Base-by-base conservation (phyloP, 2,329 filamentous ascomycete genomes). In the Microcyclosporella mali region DNA sequence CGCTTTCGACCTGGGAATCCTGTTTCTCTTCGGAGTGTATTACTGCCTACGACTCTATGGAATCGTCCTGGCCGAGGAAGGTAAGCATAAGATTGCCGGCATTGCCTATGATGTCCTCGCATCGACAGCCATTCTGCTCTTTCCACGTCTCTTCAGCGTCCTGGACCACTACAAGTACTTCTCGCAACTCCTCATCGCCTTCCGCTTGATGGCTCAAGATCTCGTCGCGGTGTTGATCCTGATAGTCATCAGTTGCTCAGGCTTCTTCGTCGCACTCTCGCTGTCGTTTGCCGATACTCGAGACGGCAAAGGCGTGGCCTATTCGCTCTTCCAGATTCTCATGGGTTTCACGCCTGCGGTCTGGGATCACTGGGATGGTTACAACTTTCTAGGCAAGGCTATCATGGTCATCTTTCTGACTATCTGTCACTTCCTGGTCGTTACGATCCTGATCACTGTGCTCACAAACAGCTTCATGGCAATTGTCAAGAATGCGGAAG, bases 281-380 rank as follows among this genome's bases (percentile, higher is more conserved):
- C 70, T 94, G 40, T 89, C 89, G 0, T 84, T 84, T 58, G 76
- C 73, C 2, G 79, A 81, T 50, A 75, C 83, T 6, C 80, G 85
- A 39, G 79, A 84, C 51, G 81, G 85, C 4, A 73, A 72, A 8
- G 81, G 81, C 36, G 81, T 94, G n/a, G 87, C 87, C 4, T 97
- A 90, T 64, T 85, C 84, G 52, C 82, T 95, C 16, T 94, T 97
- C 56, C 89, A 95, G 68, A 84, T 95, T 47, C 67, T 95, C 29
- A 94, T 95, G 87, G 90, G 90, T 7, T 97, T 94, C 61, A 95
- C 88, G 0, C 90, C 90, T 9, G 88, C 90, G 11, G 90, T 89
- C 3, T 97, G 90, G 90, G 85, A 94, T 47, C 78, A 79, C 27
- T 94, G 83, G 94, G 81, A 82, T 60, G 79, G 60, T 62, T 94